Conservation (phyloP, 768 basidiomycete species). For the Suillus hirtellus region DNA sequence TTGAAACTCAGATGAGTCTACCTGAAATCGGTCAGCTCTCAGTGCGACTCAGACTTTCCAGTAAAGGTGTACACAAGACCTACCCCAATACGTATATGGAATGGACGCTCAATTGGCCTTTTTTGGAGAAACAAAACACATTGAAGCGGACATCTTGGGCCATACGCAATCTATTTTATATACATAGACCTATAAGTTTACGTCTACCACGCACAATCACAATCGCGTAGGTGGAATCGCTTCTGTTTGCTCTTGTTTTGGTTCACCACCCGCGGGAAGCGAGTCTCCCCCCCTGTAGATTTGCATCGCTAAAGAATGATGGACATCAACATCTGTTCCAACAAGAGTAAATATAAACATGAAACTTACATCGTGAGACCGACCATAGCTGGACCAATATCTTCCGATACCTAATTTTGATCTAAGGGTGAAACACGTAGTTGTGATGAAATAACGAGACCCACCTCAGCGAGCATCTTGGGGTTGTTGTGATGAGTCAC, state of each 20-base stretch:
- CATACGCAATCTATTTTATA: neutral
- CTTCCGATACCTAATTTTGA: conserved; percentile 64
- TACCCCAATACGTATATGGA: neutral
- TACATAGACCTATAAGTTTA: conserved; percentile 12
- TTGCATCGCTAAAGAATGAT: conserved; percentile 47
- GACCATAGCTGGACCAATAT: conserved; percentile 91
- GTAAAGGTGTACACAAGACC: neutral
- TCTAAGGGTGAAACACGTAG: conserved; percentile 9
- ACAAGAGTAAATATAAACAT: conserved; percentile 29
- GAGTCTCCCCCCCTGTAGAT: conserved; percentile 69
- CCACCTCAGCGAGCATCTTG: conserved; percentile 84
- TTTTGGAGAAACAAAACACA: neutral
- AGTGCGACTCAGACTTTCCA: neutral
- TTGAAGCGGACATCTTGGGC: neutral
- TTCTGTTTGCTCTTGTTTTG: conserved; percentile 7
- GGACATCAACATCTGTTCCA: neutral
- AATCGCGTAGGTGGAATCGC: neutral
- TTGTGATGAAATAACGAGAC: conserved; percentile 7
- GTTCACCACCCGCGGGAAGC: conserved; percentile 68
- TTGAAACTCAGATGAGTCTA: neutral
- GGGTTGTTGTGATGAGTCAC: conserved; percentile 96
- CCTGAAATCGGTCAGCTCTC: neutral
- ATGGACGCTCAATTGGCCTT: neutral
- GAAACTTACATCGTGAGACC: conserved; percentile 82
- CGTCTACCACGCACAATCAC: conserved; percentile 11